Base-by-base conservation (phyloP, 23 red algal species). In the Chondrus crispus region DNA sequence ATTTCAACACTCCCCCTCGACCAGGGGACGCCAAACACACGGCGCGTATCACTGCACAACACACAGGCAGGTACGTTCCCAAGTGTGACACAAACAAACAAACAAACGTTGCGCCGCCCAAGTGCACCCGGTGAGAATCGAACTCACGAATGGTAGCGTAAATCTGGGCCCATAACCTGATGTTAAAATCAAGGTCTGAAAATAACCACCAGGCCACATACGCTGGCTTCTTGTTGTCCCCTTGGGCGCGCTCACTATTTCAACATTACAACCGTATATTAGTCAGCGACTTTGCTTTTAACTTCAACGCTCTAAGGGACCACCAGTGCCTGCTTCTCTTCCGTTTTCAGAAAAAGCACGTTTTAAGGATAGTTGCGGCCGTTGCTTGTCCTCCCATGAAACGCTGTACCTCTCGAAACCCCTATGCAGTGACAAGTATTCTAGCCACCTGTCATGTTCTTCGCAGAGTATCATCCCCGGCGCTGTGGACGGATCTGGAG, bases 401-500 rank as follows among this genome's bases (percentile, higher is more conserved):
- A 82, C 78, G 57, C 30, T 6, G 41, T 39, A 86, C 82, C 26
- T 71, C 37, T 20, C 33, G 82, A n/a, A 86, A 86, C 42, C 38
- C 0, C 20, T 71, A 72, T 19, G 28, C 24, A 9, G 10, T 68
- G 20, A 71, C 54, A 2, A 8, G 58, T 7, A 68, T 70, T 36
- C 55, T 86, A 32, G 82, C 9, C 7, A 86, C 82, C 39, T 68
- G 18, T 48, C n/a, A 71, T 20, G 37, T 86, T 29, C 35, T 72
- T 19, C 55, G 62, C 9, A 0, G 58, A 28, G 24, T 86, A 24
- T 18, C 82, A 24, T 70, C 82, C 47, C 58, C 82, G 33, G 2
- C 58, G 18, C 28, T 55, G 70, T 86, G 82, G 82, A 33, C 33
- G 57, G 82, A 86, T 41, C 57, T 86, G 40, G 82, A 86, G 62